Evolutionary conservation across 2,329 filamentous ascomycete species (phyloP), one percentile per base, ranked within the genome.

Genomic region (Apiospora koreana): DNA sequence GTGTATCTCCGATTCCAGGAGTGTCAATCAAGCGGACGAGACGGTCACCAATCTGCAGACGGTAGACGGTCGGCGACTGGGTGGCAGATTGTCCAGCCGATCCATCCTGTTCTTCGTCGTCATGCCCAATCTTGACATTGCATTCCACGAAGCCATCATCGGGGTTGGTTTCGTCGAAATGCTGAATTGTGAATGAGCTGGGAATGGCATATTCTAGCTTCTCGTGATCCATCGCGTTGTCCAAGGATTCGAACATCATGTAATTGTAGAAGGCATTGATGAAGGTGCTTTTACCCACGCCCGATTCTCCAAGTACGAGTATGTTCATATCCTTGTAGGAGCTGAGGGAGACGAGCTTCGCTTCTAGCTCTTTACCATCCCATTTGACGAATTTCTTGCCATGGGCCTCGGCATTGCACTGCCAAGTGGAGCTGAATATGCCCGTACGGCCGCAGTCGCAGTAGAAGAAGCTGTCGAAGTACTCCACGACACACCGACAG

Each of bases 201-300:
- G 82, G 83, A 43, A 84, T 80, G 7, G 83, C 72, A 58, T 73
- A 81, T n/a, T 79, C 76, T 7, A 83, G 72, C 18, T 74, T 68
- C 0, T 77, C 69, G 21, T 62, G 54, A 18, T 71, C 46, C 50
- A 81, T 73, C 0, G 83, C 84, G 2, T 84, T 81, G 9, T 83
- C 79, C 0, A 86, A 75, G 0, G 78, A 78, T 0, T 78, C 73
- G 66, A 78, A 82, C 0, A 73, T 75, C 4, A 86, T 70, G 69
- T 86, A 86, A 71, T 86, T 86, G 72, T 83, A 73, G 43, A 86
- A 84, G 0, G 83, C 80, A 65, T 86, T 86, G 74, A 86, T 85
- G 54, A 81, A 86, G 0, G 84, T 86, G 1, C 82, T 84, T 68
- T 86, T 86, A 0, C 85, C 84, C 0, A 85, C 84, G 0, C 84